Conservation (phyloP, 371 early-diverging fungal species). For the Syncephalis plumigaleata region DNA sequence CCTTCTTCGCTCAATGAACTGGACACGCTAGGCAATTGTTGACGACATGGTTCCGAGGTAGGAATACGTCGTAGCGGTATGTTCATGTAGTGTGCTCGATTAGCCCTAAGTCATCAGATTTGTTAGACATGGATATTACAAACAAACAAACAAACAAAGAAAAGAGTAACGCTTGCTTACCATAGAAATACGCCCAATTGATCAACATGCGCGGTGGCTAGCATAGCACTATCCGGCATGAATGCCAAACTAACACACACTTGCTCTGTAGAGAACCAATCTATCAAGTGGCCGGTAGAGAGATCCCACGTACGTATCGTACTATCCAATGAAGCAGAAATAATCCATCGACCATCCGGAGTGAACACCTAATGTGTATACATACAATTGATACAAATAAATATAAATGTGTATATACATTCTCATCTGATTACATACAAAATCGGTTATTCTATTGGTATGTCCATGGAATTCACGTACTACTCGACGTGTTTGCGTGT, state of each 20-base stretch:
- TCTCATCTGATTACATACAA: constrained; percentile 30
- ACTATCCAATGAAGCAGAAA: constrained; percentile 65
- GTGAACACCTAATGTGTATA: constrained; percentile 59
- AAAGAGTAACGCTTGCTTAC: constrained; percentile 20
- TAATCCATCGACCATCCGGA: constrained; percentile 85
- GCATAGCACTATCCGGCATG: constrained; percentile 77
- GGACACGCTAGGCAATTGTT: constrained; percentile 30
- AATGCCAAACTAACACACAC: constrained; percentile 71
- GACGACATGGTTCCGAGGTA: constrained; percentile 29
- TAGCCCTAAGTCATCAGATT: constrained; percentile 21
- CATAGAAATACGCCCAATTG: constrained; percentile 82
- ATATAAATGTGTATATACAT: constrained; percentile 3
- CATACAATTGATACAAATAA: not conserved
- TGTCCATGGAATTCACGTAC: constrained; percentile 86
- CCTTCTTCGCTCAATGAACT: constrained; percentile 20
- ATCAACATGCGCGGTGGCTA: constrained; percentile 84
- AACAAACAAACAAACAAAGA: not conserved
- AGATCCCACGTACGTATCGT: constrained; percentile 91
- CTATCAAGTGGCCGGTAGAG: constrained; percentile 76
- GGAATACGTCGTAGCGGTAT: constrained; percentile 40
- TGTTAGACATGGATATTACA: constrained; percentile 3
- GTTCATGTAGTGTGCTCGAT: constrained; percentile 52
- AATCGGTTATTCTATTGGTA: constrained; percentile 65
- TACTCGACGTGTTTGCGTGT: constrained; percentile 55
- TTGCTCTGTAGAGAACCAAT: constrained; percentile 54